Base-by-base conservation (phyloP, 257 asterid species). In the Marsdenia floribunda region DNA sequence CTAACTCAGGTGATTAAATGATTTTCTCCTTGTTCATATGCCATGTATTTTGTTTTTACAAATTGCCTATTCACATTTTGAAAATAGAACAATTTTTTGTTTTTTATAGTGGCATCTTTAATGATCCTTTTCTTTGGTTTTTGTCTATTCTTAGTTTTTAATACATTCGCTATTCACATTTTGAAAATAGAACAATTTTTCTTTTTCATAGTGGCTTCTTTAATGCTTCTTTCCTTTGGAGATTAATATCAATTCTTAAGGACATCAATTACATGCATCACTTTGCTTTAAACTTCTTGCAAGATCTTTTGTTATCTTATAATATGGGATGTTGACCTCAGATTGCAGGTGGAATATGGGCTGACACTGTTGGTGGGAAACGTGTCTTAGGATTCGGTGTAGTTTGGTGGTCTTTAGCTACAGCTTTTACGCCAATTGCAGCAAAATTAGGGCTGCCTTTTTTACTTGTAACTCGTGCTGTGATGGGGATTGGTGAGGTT, bases 261-360 rank as follows among this genome's bases (percentile, higher is more conserved):
- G 29, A 70, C 24, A 55, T 38, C 35, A 33, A 67, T 64, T 11
- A 53, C 19, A 21, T 38, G 50, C 71, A 37, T 60, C 54, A 50
- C 47, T 63, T 59, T 44, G 50, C 46, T 74, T 18, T n/a, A 60
- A 16, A 68, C 16, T 49, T 47, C 26, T n/a, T 18, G 49, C 33
- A 21, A 54, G 33, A 58, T 1, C 69, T 78, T 78, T 77, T 64
- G 61, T 79, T 73, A 61, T 21, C 22, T 44, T 76, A 42, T 58
- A 44, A 58, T 42, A 60, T 55, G 46, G 76, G 77, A 61, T 49
- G 57, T 78, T 82, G 75, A 60, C 67, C 64, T 75, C 90, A 93
- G 97, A 82, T 93, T 75, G 98, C 96, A 73, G 98, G 97, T 78
- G 98, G 98, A 50, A 91, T 93, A 69, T 93, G 97, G 98, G 98